A percentile compares a stretch with the other conserved stretches of the same genome.
Evolutionary conservation across 2,329 filamentous ascomycete species (phyloP).

Genomic region (Trichoderma koningii): DNA sequence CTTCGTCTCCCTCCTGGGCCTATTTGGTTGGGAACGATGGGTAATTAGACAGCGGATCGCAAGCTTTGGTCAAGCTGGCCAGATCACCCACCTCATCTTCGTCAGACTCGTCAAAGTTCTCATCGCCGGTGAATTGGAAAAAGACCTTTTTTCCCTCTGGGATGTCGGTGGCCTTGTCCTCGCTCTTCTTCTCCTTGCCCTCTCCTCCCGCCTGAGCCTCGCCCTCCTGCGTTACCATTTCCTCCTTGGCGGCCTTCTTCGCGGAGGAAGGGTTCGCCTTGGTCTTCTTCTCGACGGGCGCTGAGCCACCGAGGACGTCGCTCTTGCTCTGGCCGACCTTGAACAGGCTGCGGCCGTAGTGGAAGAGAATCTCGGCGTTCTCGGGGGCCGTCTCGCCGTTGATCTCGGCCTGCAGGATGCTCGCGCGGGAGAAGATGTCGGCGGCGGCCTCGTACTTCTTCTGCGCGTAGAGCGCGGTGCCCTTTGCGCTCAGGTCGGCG

Average conservation of each 20-base stretch:
- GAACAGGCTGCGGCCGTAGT: slow-evolving; percentile 92
- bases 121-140: slow-evolving; percentile 92
- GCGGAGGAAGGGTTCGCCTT: slow-evolving; percentile 41
- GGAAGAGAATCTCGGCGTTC: slow-evolving; percentile 91
- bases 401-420: slow-evolving; percentile 84
- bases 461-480: slow-evolving; percentile 80
- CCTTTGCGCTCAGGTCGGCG: slow-evolving; percentile 76
- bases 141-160: slow-evolving; percentile 65
- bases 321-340: slow-evolving; percentile 92
- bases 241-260: slow-evolving; percentile 46
- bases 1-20: slow-evolving; percentile 50
- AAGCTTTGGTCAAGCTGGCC: slow-evolving; percentile 4
- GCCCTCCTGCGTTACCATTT: slow-evolving; percentile 51
- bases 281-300: slow-evolving; percentile 57
- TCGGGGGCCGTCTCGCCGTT: slow-evolving; percentile 89
- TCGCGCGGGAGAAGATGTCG: slow-evolving; percentile 85
- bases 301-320: slow-evolving; percentile 85
- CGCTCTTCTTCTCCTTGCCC: slow-evolving; percentile 40
- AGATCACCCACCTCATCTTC: slow-evolving; percentile 61
- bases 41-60: slow-evolving; percentile 31
- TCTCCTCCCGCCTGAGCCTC: slow-evolving; percentile 49
- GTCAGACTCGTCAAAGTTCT: slow-evolving; percentile 86
- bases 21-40: slow-evolving; percentile 29
- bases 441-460: slow-evolving; percentile 86
- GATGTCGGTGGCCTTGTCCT: slow-evolving; percentile 41